Conservation (phyloP, 2,329 filamentous ascomycete genomes). For the Botryosphaeria agaves region DNA sequence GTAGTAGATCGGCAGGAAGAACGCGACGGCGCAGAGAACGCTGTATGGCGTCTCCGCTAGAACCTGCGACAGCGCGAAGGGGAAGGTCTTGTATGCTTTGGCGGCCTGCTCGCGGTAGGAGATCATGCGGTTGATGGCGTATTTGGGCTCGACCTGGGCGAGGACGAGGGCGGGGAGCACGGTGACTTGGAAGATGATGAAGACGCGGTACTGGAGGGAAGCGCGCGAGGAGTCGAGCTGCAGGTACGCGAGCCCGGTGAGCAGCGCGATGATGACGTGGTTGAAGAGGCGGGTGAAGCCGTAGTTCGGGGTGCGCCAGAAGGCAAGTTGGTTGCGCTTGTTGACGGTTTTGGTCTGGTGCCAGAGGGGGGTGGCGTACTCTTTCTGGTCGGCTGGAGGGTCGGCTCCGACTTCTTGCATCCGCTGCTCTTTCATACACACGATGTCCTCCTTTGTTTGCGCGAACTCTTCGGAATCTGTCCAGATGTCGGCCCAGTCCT, state of each 20-base stretch:
- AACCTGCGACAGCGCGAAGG: slow-evolving; percentile 64
- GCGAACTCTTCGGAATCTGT: slow-evolving; percentile 52
- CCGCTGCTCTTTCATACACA: slow-evolving; percentile 46
- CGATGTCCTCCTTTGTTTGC: slow-evolving; percentile 47
- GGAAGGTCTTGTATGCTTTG: slow-evolving; percentile 71
- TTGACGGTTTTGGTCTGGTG: slow-evolving; percentile 67
- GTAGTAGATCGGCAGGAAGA: slow-evolving; percentile 75
- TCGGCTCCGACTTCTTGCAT: slow-evolving; percentile 26
- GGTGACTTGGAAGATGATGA: slow-evolving; percentile 80
- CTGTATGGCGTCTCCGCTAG: slow-evolving; percentile 73
- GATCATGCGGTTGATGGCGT: slow-evolving; percentile 60
- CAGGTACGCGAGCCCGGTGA: slow-evolving; percentile 66
- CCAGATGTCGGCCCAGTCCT: slow-evolving; percentile 73
- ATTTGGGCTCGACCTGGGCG: slow-evolving; percentile 70
- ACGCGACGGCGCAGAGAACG: slow-evolving; percentile 59
- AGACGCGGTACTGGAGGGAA: slow-evolving; percentile 70
- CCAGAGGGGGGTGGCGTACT: slow-evolving; percentile 65
- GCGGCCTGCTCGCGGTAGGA: slow-evolving; percentile 75
- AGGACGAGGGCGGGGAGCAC: slow-evolving; percentile 73
- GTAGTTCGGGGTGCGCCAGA: slow-evolving; percentile 80
- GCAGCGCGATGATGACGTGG: slow-evolving; percentile 58
- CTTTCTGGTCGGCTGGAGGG: slow-evolving; percentile 38
- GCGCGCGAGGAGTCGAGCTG: slow-evolving; percentile 58
- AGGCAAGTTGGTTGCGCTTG: slow-evolving; percentile 55
- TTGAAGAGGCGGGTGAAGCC: slow-evolving; percentile 78